Evolutionary conservation across 129 eudicot species (phyloP).

Genomic region (Chrysanthemum makinoi): DNA sequence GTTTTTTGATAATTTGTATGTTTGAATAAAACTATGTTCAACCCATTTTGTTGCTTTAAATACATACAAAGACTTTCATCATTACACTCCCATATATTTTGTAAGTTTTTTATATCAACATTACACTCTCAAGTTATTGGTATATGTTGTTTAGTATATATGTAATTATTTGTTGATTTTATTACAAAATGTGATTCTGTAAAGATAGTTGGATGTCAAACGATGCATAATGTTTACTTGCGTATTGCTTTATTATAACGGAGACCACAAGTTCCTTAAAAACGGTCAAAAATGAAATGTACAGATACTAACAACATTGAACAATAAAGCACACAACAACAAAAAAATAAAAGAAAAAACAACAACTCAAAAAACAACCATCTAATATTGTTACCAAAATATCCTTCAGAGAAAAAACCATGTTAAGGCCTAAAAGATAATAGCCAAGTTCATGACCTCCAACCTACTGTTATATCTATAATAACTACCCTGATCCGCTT

Average conservation of each 20-base stretch:
- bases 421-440: neutral
- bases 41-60: too few relatives aligned
- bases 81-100: too few relatives aligned
- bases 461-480: conserved; percentile 1
- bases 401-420: neutral
- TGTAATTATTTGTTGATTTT: too few relatives aligned
- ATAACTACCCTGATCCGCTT: neutral
- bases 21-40: too few relatives aligned
- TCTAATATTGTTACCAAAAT: conserved; percentile 3
- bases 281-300: neutral
- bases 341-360: neutral
- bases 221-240: too few relatives aligned
- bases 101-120: too few relatives aligned
- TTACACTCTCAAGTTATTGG: too few relatives aligned
- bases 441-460: conserved; percentile 10
- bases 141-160: too few relatives aligned
- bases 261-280: conserved; percentile 2
- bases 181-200: too few relatives aligned
- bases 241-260: neutral
- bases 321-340: conserved; percentile 4
- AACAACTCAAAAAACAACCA: conserved; percentile 6
- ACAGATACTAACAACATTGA: neutral
- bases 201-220: too few relatives aligned
- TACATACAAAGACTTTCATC: too few relatives aligned
- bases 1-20: too few relatives aligned